Evolutionary conservation across 2,329 filamentous ascomycete genomes (phyloP).

Genomic region (Penicillium sp.): DNA sequence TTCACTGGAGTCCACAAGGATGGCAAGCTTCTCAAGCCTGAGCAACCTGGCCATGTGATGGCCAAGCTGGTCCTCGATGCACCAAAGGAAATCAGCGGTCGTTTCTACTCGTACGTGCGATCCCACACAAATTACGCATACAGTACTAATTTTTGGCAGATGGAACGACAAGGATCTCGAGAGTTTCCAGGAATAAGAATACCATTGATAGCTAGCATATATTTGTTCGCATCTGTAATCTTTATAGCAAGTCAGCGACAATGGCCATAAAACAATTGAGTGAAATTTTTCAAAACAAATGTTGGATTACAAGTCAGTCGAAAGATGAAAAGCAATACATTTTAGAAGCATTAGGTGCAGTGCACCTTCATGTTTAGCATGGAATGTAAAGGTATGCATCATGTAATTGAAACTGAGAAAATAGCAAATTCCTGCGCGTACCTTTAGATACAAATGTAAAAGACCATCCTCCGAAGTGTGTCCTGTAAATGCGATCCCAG

Average conservation of each 20-base stretch:
- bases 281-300: slow-evolving; percentile 14
- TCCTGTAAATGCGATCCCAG: background rate
- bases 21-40: slow-evolving; percentile 73
- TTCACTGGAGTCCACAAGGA: slow-evolving; percentile 70
- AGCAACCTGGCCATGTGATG: slow-evolving; percentile 83
- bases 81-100: slow-evolving; percentile 68
- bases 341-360: slow-evolving; percentile 53
- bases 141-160: slow-evolving; percentile 34
- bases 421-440: slow-evolving; percentile 23
- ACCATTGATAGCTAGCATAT: slow-evolving; percentile 8
- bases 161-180: slow-evolving; percentile 48
- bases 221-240: slow-evolving; percentile 12
- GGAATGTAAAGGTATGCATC: slow-evolving; percentile 58
- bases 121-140: slow-evolving; percentile 1
- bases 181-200: slow-evolving; percentile 42
- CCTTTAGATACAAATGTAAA: slow-evolving; percentile 18
- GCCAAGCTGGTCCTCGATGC: slow-evolving; percentile 70
- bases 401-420: slow-evolving; percentile 34
- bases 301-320: slow-evolving; percentile 51
- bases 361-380: slow-evolving; percentile 62
- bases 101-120: slow-evolving; percentile 56
- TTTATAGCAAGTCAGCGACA: slow-evolving; percentile 31
- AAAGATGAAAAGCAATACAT: slow-evolving; percentile 67
- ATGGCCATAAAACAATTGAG: slow-evolving; percentile 24
- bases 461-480: background rate